Percentiles rank a stretch among this genome's conserved stretches.
Conservation (phyloP, 257 asterid genomes). For the Apocynum venetum region DNA sequence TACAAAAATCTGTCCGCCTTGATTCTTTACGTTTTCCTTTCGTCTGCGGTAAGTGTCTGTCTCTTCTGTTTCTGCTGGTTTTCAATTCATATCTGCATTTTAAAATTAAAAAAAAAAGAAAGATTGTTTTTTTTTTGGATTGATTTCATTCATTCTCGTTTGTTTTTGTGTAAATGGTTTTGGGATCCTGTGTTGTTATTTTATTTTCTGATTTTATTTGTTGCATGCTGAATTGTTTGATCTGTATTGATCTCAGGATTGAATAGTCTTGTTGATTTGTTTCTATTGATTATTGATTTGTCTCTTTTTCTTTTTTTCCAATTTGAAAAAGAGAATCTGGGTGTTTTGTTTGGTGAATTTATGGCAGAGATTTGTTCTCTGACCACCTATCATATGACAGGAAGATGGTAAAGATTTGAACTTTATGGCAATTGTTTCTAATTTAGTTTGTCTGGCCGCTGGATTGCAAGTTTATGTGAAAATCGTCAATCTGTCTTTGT, state of each 20-base stretch:
- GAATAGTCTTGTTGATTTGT: slow-evolving; percentile 12
- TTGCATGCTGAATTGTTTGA: slow-evolving; percentile 17
- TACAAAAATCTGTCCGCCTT: not conserved
- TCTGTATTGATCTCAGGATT: slow-evolving; percentile 39
- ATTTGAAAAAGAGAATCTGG: not conserved
- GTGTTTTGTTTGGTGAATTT: slow-evolving; percentile 4
- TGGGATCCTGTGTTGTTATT: not conserved
- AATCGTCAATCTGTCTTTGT: not conserved
- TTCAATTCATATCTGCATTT: slow-evolving; percentile 11
- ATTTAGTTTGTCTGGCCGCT: not conserved
- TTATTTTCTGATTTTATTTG: not conserved
- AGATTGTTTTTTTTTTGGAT: not conserved
- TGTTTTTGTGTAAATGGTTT: not conserved
- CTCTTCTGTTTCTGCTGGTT: not conserved
- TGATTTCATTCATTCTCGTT: not conserved
- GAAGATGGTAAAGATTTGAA: not conserved
- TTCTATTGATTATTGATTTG: not conserved
- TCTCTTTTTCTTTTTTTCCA: not conserved
- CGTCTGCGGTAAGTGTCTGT: slow-evolving; percentile 6
- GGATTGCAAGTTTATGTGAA: not conserved
- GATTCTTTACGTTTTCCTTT: slow-evolving; percentile 3
- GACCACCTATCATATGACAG: not conserved
- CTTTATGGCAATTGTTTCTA: not conserved
- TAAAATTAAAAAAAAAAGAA: too few relatives aligned
- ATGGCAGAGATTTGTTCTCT: not conserved